Conservation (phyloP, 768 basidiomycete species). For the Ramaria rubella region DNA sequence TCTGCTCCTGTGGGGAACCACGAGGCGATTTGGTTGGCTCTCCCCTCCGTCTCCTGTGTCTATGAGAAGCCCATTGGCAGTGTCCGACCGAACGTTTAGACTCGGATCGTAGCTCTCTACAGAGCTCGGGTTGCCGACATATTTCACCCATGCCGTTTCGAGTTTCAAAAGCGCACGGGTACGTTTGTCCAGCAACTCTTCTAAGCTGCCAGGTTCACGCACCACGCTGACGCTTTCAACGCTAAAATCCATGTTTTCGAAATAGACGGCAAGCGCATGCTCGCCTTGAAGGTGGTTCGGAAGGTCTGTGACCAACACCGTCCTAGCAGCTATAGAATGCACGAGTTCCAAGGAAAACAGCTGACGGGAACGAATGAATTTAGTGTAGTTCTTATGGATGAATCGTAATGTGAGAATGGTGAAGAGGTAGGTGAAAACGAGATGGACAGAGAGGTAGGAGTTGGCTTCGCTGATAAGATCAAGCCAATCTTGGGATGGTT, state of each 20-base stretch:
- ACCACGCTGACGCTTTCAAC: constrained; percentile 93
- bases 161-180: constrained; percentile 75
- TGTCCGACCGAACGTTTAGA: constrained; percentile 42
- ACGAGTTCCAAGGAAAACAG: constrained; percentile 92
- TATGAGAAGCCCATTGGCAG: constrained; percentile 21
- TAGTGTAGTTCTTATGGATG: constrained; percentile 82
- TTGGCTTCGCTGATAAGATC: constrained; percentile 89
- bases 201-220: constrained; percentile 71
- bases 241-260: constrained; percentile 77
- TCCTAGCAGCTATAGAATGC: constrained; percentile 90
- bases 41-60: constrained; percentile 51
- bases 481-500: constrained; percentile 56
- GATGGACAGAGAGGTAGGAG: constrained; percentile 81
- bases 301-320: constrained; percentile 80
- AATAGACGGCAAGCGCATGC: constrained; percentile 83
- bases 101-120: constrained; percentile 75
- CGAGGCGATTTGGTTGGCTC: constrained; percentile 49
- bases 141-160: constrained; percentile 82
- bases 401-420: constrained; percentile 80
- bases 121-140: constrained; percentile 89
- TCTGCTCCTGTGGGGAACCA: constrained; percentile 66
- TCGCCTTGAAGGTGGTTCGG: constrained; percentile 84
- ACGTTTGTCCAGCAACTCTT: constrained; percentile 65
- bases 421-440: constrained; percentile 92
- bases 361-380: constrained; percentile 85